These are phyloP conservation scores for Plasmodium fragile DNA, from an alignment of 169 alveolate genomes.

Conservation along the genomic window DNA sequence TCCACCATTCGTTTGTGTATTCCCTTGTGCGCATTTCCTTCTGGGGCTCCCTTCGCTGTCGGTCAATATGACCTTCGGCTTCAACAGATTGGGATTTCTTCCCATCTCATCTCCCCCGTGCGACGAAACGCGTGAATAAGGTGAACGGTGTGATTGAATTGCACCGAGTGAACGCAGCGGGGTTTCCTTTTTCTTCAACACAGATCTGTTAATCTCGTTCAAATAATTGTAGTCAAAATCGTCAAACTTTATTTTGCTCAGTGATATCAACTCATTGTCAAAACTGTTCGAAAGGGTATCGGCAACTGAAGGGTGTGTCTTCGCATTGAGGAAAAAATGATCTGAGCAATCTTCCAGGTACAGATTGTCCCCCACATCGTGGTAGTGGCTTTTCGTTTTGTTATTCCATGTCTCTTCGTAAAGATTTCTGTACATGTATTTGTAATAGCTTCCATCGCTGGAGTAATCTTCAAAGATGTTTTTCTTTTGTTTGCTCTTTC, in stretches of 20 bases:
- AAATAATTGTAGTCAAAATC: conserved; percentile 71
- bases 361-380: conserved; percentile 63
- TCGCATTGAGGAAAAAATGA: conserved; percentile 51
- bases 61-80: conserved; percentile 43
- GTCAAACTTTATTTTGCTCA: conserved; percentile 68
- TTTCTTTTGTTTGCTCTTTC: neutral
- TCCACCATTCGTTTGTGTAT: neutral
- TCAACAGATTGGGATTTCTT: conserved; percentile 26
- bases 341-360: conserved; percentile 73
- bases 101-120: neutral
- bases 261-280: conserved; percentile 50
- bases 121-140: neutral
- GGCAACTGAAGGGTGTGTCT: conserved; percentile 11
- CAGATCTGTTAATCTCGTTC: conserved; percentile 1
- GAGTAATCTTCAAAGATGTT: conserved; percentile 62
- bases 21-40: neutral
- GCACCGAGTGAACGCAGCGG: neutral
- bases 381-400: conserved; percentile 29
- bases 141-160: neutral
- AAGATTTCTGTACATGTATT: conserved; percentile 61
- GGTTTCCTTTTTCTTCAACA: conserved; percentile 1
- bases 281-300: conserved; percentile 54
- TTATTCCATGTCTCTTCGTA: conserved; percentile 69
- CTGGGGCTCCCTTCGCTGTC: conserved; percentile 30
- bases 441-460: conserved; percentile 75